Conservation (phyloP, 352 stramenopile species). For the Globisporangium yorkense region DNA sequence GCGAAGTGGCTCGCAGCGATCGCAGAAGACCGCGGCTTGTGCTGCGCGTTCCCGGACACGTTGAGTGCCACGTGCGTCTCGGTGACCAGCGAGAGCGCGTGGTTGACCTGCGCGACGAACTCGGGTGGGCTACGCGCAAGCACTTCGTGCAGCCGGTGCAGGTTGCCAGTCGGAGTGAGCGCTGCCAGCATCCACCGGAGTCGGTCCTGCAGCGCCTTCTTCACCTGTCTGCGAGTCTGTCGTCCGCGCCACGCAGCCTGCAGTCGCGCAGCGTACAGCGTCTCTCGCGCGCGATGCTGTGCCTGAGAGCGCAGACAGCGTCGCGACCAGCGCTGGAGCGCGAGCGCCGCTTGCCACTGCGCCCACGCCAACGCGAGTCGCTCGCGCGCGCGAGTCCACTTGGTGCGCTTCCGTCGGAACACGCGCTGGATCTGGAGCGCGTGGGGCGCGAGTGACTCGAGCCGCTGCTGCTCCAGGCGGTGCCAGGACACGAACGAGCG, state of each 20-base stretch:
- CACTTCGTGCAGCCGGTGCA: slow-evolving; percentile 56
- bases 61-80: slow-evolving; percentile 46
- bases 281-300: slow-evolving; percentile 9
- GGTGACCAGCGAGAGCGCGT: slow-evolving; percentile 45
- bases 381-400: slow-evolving; percentile 22
- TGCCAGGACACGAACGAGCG: slow-evolving; percentile 37
- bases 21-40: slow-evolving; percentile 21
- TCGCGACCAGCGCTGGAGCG: slow-evolving; percentile 28
- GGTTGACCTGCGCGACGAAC: slow-evolving; percentile 35
- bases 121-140: slow-evolving; percentile 18
- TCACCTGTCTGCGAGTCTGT: slow-evolving; percentile 26
- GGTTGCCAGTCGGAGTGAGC: slow-evolving; percentile 48
- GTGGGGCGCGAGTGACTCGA: slow-evolving; percentile 34
- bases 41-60: slow-evolving; percentile 11
- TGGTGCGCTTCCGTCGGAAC: slow-evolving; percentile 38
- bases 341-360: slow-evolving; percentile 30
- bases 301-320: slow-evolving; percentile 22
- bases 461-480: slow-evolving; percentile 24
- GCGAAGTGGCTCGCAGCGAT: slow-evolving; percentile 30
- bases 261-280: slow-evolving; percentile 22
- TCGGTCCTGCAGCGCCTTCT: slow-evolving; percentile 31
- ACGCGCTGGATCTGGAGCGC: slow-evolving; percentile 54
- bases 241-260: slow-evolving; percentile 49
- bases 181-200: slow-evolving; percentile 35
- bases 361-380: slow-evolving; percentile 26